Evolutionary conservation across 2,329 filamentous ascomycete species (phyloP).

Genomic region (Myotisia sp.): DNA sequence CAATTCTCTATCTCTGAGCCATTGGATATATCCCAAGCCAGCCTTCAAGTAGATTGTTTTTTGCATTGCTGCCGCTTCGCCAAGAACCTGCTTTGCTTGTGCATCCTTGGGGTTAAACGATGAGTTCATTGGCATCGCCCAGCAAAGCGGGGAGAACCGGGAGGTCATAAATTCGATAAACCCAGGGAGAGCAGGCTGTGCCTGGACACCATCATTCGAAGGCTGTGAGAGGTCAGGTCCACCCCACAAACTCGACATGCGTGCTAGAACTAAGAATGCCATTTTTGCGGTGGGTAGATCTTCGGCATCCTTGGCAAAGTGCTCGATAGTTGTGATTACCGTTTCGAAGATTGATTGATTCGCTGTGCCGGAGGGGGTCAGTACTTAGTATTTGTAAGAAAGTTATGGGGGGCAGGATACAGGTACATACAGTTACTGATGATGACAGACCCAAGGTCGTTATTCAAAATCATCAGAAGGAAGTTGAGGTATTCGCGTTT

Average conservation of each 20-base stretch:
- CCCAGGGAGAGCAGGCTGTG: slow-evolving; percentile 51
- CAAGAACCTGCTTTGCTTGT: slow-evolving; percentile 73
- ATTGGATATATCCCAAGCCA: slow-evolving; percentile 59
- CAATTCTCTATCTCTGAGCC: slow-evolving; percentile 32
- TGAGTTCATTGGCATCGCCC: slow-evolving; percentile 69
- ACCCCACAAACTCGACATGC: slow-evolving; percentile 81
- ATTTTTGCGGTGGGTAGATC: slow-evolving; percentile 55
- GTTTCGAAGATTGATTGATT: slow-evolving; percentile 87
- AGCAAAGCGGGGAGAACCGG: slow-evolving; percentile 76
- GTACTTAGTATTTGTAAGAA: slow-evolving; percentile 3
- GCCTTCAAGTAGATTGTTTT: slow-evolving; percentile 84
- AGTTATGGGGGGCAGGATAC: slow-evolving; percentile 8
- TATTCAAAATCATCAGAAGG: slow-evolving; percentile 74
- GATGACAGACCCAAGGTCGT: slow-evolving; percentile 75
- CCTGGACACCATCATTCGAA: slow-evolving; percentile 24
- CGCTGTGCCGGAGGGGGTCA: slow-evolving; percentile 23
- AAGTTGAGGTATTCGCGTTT: slow-evolving; percentile 93
- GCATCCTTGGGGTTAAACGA: slow-evolving; percentile 75
- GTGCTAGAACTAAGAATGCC: slow-evolving; percentile 66
- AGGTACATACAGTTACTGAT: slow-evolving; percentile 53
- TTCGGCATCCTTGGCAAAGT: slow-evolving; percentile 62
- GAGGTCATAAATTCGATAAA: slow-evolving; percentile 87
- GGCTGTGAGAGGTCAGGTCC: slow-evolving; percentile 54
- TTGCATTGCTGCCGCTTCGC: slow-evolving; percentile 75
- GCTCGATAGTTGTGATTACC: slow-evolving; percentile 70